Evolutionary conservation across 176 grass and related monocot genomes (phyloP).

Genomic region (Cenchrus fungigraminus): DNA sequence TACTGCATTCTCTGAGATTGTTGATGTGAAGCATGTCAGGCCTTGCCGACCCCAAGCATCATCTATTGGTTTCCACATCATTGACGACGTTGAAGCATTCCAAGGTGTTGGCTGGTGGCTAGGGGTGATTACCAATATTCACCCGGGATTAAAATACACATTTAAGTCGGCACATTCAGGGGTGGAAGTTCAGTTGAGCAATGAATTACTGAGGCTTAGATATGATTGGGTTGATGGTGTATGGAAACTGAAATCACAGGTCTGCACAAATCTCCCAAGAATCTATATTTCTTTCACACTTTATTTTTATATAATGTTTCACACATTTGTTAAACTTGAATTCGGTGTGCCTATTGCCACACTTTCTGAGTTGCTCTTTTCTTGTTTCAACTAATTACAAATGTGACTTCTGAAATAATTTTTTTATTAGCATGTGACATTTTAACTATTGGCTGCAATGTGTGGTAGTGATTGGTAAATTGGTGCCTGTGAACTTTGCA

Average conservation of each 20-base stretch:
- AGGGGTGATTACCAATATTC: slow-evolving; percentile 53
- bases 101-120: slow-evolving; percentile 62
- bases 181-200: slow-evolving; percentile 52
- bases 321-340: background rate
- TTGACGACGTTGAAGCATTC: slow-evolving; percentile 72
- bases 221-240: slow-evolving; percentile 55
- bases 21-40: slow-evolving; percentile 63
- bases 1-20: slow-evolving; percentile 35
- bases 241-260: slow-evolving; percentile 60
- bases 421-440: background rate
- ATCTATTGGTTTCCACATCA: slow-evolving; percentile 43
- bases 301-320: too few species aligned
- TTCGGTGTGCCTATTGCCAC: background rate
- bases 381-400: slow-evolving; percentile 1
- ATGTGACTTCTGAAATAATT: background rate
- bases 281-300: background rate
- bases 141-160: slow-evolving; percentile 38
- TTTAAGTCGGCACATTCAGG: slow-evolving; percentile 46
- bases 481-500: background rate
- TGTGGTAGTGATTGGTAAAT: background rate
- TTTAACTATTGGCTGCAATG: background rate
- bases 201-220: slow-evolving; percentile 54
- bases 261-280: slow-evolving; percentile 31
- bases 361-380: slow-evolving; percentile 5
- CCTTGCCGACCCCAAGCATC: slow-evolving; percentile 45